phyloP scores from a whole-genome alignment of 1,284 basidiomycete genomes.

The Trichosporon faecale region DNA sequence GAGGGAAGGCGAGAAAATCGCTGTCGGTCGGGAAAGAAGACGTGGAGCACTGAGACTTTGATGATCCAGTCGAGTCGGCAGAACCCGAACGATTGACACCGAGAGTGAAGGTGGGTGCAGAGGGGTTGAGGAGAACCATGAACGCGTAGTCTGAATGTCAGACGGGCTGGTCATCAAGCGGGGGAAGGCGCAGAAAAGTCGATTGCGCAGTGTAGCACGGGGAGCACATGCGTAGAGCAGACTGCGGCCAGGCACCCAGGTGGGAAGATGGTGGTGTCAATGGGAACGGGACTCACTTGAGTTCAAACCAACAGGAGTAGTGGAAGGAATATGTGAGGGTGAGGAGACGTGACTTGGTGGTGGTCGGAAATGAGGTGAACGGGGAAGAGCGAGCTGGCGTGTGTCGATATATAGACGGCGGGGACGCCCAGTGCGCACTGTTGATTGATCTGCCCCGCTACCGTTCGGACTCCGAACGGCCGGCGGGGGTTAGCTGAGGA shows the following conservation, averaged over 20 bases:
- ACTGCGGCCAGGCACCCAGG: no score
- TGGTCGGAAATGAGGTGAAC: slow-evolving; percentile 1
- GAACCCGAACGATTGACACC: background rate
- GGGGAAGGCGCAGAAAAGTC: background rate
- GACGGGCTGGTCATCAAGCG: background rate
- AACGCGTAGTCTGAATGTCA: background rate
- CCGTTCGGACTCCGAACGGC: slow-evolving; percentile 5
- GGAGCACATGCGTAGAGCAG: background rate
- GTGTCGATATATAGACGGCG: slow-evolving; percentile 14
- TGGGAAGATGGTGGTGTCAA: background rate
- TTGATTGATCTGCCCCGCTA: slow-evolving; percentile 1
- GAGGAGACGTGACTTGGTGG: background rate
- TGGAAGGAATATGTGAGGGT: background rate
- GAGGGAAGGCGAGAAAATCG: background rate
- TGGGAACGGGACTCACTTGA: background rate
- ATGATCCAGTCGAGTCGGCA: background rate
- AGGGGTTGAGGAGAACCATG: slow-evolving; percentile 17
- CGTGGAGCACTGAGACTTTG: background rate
- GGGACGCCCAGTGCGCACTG: background rate
- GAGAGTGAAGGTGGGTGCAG: slow-evolving; percentile 11
- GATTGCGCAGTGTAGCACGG: no score
- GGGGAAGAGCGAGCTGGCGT: slow-evolving; percentile 9
- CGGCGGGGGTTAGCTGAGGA: slow-evolving; percentile 12
- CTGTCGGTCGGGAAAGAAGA: background rate
- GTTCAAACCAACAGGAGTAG: background rate